phyloP scores from a whole-genome alignment of 805 yeast genomes.

The Zygoascus biomembranicola region DNA sequence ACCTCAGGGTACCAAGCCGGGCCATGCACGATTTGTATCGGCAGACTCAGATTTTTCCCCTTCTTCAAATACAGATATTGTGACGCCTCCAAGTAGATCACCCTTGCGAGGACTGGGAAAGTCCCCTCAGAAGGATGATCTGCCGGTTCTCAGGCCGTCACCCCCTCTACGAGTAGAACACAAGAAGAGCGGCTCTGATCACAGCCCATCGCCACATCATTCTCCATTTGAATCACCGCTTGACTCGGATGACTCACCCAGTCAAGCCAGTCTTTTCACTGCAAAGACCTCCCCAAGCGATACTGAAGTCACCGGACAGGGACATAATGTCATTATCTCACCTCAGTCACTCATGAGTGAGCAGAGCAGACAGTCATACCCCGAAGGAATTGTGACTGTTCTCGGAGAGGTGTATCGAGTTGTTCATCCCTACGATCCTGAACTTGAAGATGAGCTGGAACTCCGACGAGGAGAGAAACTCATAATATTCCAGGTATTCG shows the following conservation, averaged over 20 bases:
- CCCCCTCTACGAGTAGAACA: not conserved
- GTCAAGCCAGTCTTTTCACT: not conserved
- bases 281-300: not conserved
- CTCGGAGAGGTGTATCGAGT: constrained; percentile 62
- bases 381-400: constrained; percentile 13
- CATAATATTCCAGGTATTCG: constrained; percentile 68
- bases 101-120: not conserved
- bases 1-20: not conserved
- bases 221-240: not conserved
- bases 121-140: not conserved
- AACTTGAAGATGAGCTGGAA: constrained; percentile 73
- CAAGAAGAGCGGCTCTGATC: not conserved
- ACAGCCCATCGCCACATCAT: not conserved
- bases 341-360: not conserved
- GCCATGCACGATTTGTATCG: not conserved
- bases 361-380: not conserved
- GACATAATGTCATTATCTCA: not conserved
- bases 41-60: not conserved
- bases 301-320: not conserved
- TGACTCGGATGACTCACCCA: not conserved
- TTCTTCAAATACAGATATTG: not conserved
- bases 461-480: constrained; percentile 62
- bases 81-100: constrained; percentile 5
- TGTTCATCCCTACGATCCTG: constrained; percentile 62
- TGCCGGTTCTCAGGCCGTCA: not conserved